Evolutionary conservation across 495 filamentous ascomycete genomes (phyloP).

Genomic region (Aspergillus olivimuriae): DNA sequence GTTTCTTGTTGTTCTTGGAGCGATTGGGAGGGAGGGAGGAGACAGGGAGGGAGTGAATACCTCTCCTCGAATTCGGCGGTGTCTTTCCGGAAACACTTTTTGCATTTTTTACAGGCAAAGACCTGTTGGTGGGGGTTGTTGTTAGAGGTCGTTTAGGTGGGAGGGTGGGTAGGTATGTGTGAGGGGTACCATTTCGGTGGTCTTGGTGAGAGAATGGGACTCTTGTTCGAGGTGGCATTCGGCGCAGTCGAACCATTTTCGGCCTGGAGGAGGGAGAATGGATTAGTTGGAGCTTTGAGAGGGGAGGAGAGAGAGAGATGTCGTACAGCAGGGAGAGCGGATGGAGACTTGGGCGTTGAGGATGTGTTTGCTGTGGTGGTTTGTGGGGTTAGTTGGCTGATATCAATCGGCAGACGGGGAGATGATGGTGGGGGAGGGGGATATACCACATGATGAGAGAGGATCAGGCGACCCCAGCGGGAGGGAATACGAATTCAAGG

Average conservation of each 20-base stretch:
- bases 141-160: conserved; percentile 1
- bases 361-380: conserved; percentile 71
- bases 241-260: conserved; percentile 98
- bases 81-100: conserved; percentile 95
- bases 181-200: conserved; percentile 66
- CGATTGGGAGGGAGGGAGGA: not conserved
- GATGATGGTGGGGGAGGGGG: not conserved
- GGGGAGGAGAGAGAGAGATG: not conserved
- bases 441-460: conserved; percentile 25
- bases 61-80: conserved; percentile 84
- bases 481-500: not conserved
- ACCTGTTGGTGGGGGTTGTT: conserved; percentile 23
- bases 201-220: conserved; percentile 66
- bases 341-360: conserved; percentile 97
- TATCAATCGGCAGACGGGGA: not conserved
- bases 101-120: conserved; percentile 98
- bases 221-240: conserved; percentile 87
- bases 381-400: conserved; percentile 6
- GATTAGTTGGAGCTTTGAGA: conserved; percentile 1
- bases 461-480: conserved; percentile 38
- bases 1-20: too few relatives aligned
- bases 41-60: conserved; percentile 23
- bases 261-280: conserved; percentile 45
- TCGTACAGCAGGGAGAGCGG: conserved; percentile 88
- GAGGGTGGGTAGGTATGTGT: not conserved